These are phyloP conservation scores for Colletotrichum sp. DNA, from an alignment of 2,329 filamentous ascomycete species.

Conservation along the genomic window DNA sequence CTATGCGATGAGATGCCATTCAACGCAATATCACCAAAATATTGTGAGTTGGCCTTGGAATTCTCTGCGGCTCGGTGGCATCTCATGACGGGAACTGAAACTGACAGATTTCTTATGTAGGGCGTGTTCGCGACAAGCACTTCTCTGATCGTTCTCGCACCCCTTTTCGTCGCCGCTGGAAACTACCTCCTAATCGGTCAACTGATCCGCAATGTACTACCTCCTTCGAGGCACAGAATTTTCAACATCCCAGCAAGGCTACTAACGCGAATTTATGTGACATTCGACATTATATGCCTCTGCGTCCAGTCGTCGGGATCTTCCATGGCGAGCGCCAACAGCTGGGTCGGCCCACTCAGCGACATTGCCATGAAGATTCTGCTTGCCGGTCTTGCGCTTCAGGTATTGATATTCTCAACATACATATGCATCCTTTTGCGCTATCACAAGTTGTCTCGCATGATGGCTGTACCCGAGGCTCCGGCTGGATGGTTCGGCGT, in stretches of 20 bases:
- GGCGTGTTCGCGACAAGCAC: constrained; percentile 42
- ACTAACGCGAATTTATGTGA: constrained; percentile 51
- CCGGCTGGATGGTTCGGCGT: constrained; percentile 41
- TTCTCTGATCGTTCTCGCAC: constrained; percentile 52
- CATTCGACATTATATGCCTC: constrained; percentile 48
- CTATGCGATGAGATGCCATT: constrained; percentile 43
- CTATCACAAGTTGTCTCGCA: constrained; percentile 39
- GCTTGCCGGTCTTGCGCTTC: constrained; percentile 45
- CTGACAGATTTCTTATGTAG: constrained; percentile 11
- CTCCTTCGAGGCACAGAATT: constrained; percentile 34
- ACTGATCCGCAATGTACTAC: constrained; percentile 44
- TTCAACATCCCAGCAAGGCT: constrained; percentile 39
- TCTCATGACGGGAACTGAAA: not conserved
- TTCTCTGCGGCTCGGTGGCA: not conserved
- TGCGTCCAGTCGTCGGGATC: constrained; percentile 50
- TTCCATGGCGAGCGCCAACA: constrained; percentile 43
- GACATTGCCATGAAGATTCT: constrained; percentile 44
- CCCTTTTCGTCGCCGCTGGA: constrained; percentile 53
- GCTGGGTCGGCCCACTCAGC: constrained; percentile 46
- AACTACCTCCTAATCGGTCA: constrained; percentile 58
- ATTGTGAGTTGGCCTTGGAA: constrained; percentile 27
- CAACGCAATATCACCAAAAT: constrained; percentile 35
- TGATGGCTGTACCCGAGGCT: constrained; percentile 26
- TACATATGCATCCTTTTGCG: constrained; percentile 44
- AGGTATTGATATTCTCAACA: constrained; percentile 43